These are phyloP conservation scores for Leccinellum luteum DNA, from an alignment of 768 basidiomycete genomes.

Conservation along the genomic window DNA sequence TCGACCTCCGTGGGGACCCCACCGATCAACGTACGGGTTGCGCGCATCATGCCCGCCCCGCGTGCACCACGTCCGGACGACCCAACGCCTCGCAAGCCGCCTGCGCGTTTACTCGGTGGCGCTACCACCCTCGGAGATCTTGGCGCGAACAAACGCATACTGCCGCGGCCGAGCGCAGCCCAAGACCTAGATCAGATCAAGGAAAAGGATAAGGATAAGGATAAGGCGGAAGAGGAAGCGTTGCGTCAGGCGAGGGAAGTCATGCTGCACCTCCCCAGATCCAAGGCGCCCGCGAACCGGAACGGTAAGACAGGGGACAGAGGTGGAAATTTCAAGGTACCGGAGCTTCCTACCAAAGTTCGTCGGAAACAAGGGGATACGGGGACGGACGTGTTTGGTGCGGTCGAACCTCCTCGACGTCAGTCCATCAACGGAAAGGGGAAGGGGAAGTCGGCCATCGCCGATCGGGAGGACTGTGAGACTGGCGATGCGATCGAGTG, in stretches of 20 bases:
- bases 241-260: slow-evolving; percentile 36
- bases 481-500: slow-evolving; percentile 43
- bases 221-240: slow-evolving; percentile 28
- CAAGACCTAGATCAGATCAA: slow-evolving; percentile 5
- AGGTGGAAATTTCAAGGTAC: slow-evolving; percentile 43
- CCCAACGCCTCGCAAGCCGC: slow-evolving; percentile 72
- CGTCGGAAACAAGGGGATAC: slow-evolving; percentile 15
- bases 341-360: slow-evolving; percentile 38
- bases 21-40: slow-evolving; percentile 45
- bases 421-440: slow-evolving; percentile 31
- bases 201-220: slow-evolving; percentile 15
- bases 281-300: slow-evolving; percentile 9
- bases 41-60: slow-evolving; percentile 49
- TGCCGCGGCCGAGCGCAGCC: slow-evolving; percentile 7
- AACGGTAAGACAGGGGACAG: slow-evolving; percentile 6
- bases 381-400: slow-evolving; percentile 33
- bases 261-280: slow-evolving; percentile 38
- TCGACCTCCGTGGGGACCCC: slow-evolving; percentile 25
- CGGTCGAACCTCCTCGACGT: slow-evolving; percentile 16
- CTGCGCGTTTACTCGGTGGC: slow-evolving; percentile 29
- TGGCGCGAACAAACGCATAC: slow-evolving; percentile 24
- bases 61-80: slow-evolving; percentile 67
- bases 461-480: slow-evolving; percentile 25
- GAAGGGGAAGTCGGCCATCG: slow-evolving; percentile 35
- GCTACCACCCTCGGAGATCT: slow-evolving; percentile 12